These are phyloP conservation scores for Pisolithus tinctorius DNA, from an alignment of 768 basidiomycete genomes.

Conservation along the genomic window DNA sequence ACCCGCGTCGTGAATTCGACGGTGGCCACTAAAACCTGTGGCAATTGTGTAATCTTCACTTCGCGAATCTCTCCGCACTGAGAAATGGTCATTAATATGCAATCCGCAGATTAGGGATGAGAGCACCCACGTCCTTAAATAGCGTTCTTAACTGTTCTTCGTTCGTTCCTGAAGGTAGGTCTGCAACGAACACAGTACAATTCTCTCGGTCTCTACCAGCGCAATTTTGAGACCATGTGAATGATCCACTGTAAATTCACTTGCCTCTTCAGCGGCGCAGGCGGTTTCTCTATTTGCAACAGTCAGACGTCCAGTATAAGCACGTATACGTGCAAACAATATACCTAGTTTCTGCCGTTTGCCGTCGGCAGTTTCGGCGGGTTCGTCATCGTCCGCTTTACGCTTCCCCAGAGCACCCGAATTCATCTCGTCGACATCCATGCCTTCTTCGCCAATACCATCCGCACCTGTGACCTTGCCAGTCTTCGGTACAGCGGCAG, in stretches of 20 bases:
- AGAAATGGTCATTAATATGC: constrained; percentile 8
- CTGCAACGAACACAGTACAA: constrained; percentile 81
- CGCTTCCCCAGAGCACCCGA: constrained; percentile 49
- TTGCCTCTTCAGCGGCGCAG: constrained; percentile 55
- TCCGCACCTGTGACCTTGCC: constrained; percentile 1
- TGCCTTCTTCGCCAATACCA: constrained; percentile 20
- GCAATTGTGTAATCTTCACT: constrained; percentile 64
- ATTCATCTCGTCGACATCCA: constrained; percentile 36
- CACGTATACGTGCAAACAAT: constrained; percentile 14
- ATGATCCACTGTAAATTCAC: background rate
- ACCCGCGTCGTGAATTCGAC: constrained; percentile 77
- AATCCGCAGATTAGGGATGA: background rate
- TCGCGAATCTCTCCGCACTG: constrained; percentile 89
- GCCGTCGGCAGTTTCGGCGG: constrained; percentile 35
- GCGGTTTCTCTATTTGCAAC: constrained; percentile 34
- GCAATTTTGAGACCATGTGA: background rate
- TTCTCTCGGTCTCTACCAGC: constrained; percentile 85
- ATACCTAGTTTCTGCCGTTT: constrained; percentile 63
- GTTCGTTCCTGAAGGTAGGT: constrained; percentile 47
- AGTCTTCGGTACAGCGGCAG: constrained; percentile 8
- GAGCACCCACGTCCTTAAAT: constrained; percentile 77
- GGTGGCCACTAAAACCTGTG: constrained; percentile 62
- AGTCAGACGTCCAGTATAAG: constrained; percentile 1
- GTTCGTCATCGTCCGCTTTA: constrained; percentile 47
- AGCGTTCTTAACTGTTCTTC: constrained; percentile 64